These are phyloP conservation scores for Eimeria maxima DNA, from an alignment of 169 alveolate genomes.

Conservation along the genomic window DNA sequence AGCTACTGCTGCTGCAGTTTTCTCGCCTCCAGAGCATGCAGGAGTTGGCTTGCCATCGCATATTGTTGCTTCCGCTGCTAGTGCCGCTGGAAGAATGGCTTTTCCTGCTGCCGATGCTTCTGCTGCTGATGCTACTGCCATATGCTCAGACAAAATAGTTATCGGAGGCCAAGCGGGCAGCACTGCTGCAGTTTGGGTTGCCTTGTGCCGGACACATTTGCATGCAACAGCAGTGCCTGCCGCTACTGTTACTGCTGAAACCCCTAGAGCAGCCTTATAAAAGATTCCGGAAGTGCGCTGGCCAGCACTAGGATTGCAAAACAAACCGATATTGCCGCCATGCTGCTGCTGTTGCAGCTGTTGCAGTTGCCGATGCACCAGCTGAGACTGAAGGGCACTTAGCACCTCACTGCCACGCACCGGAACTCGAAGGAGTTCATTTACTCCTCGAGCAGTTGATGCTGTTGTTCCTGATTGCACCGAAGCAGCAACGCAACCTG, in stretches of 20 bases:
- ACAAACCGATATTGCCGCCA: background rate
- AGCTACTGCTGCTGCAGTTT: constrained; percentile 41
- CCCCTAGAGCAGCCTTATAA: background rate
- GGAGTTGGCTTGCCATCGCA: background rate
- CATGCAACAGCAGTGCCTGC: constrained; percentile 49
- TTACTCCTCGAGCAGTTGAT: background rate
- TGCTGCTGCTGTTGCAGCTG: constrained; percentile 17
- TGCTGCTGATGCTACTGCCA: background rate
- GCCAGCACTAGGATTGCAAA: constrained; percentile 12
- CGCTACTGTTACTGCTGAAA: constrained; percentile 26
- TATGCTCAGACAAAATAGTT: background rate
- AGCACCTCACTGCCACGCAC: constrained; percentile 10
- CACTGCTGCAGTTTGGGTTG: constrained; percentile 34
- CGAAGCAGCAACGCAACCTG: background rate
- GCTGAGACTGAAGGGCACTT: constrained; percentile 14
- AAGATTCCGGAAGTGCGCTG: background rate
- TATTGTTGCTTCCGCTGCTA: background rate
- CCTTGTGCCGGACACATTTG: constrained; percentile 15
- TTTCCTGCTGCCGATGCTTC: background rate
- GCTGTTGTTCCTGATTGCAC: background rate
- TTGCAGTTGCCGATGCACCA: constrained; percentile 6
- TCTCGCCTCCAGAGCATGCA: background rate
- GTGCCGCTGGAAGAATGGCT: background rate
- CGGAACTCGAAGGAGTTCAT: background rate
- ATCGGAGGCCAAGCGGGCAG: background rate